Conservation (phyloP, 78 protist species). For the Isochrysis galbana region DNA sequence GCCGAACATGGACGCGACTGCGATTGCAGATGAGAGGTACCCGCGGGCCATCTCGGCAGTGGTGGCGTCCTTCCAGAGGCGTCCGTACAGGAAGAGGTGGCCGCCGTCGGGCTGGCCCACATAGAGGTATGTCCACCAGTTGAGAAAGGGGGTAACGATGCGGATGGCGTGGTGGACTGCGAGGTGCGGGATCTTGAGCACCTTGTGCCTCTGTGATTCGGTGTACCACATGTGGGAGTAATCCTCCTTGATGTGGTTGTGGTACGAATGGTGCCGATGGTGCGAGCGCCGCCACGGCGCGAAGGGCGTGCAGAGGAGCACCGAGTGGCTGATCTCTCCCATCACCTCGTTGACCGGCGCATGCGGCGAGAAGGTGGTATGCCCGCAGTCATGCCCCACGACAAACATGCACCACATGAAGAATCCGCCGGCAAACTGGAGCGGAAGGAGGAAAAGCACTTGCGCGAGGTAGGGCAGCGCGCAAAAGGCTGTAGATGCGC, state of each 20-base stretch:
- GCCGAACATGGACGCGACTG: background rate
- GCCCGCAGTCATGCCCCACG: background rate
- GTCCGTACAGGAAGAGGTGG: background rate
- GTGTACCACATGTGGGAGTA: background rate
- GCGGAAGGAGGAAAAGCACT: too few species aligned
- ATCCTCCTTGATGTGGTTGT: background rate
- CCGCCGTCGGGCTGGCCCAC: background rate
- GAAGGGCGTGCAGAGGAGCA: background rate
- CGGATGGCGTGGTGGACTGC: background rate
- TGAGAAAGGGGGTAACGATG: background rate
- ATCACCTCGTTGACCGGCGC: background rate
- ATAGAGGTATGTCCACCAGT: background rate
- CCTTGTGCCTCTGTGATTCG: background rate
- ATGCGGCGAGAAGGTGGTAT: background rate
- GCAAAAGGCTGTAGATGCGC: background rate
- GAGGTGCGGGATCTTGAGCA: background rate
- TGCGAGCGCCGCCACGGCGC: background rate
- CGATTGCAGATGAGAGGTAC: background rate
- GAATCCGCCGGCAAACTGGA: background rate
- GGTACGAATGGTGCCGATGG: background rate
- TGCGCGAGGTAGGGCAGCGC: background rate
- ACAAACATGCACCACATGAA: background rate
- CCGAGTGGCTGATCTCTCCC: background rate
- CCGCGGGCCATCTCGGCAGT: background rate
- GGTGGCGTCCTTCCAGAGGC: background rate